Evolutionary conservation across 352 stramenopile species (phyloP), one percentile per base, ranked within the genome.

Genomic region (Phytophthora podocarpi): DNA sequence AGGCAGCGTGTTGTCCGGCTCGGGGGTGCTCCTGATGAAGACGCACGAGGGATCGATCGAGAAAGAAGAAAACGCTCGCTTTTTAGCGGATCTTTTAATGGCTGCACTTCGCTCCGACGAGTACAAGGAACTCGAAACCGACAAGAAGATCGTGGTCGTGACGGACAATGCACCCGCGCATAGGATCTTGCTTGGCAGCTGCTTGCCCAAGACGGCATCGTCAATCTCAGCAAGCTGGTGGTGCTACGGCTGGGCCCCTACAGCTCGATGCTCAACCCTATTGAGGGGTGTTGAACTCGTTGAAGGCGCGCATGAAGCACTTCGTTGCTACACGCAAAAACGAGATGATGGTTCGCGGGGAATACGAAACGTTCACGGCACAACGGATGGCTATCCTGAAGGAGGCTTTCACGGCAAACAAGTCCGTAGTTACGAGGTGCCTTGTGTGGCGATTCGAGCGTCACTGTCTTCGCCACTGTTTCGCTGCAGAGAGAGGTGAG

Each of bases 241-340:
- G 34, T 67, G 54, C 2, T 54, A 64, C 28, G 58, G 58, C 3
- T 59, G 41, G 53, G 27, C 45, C 13, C 53, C 30, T 10, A 49
- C 16, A 36, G 41, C 10, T 23, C 41, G 13, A 35, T 48, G 41
- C 16, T 31, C 15, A 26, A 49, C 13, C 15, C 41, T 20, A 49
- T 49, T 15, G 41, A 49, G 24, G 41, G 26, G 6, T 49, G 41
- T 16, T 49, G 26, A 36, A 36, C 10, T 36, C 31, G 5, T 12
- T 36, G 5, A 13, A 36, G 31, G 31, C 31, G 31, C 4, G 10
- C 4, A 15, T 36, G 31, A 36, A 36, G 31, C 5, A 36, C 5
- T 15, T 4, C 10, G 8, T 36, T 4, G 10, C 31, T 6, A 12
- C 12, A 4, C 10, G 31, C 5, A 36, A 36, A 12, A 4, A 36